Evolutionary conservation across 257 asterid genomes (phyloP), one percentile per base, ranked within the genome.

Genomic region (Solanum gracilifrons): DNA sequence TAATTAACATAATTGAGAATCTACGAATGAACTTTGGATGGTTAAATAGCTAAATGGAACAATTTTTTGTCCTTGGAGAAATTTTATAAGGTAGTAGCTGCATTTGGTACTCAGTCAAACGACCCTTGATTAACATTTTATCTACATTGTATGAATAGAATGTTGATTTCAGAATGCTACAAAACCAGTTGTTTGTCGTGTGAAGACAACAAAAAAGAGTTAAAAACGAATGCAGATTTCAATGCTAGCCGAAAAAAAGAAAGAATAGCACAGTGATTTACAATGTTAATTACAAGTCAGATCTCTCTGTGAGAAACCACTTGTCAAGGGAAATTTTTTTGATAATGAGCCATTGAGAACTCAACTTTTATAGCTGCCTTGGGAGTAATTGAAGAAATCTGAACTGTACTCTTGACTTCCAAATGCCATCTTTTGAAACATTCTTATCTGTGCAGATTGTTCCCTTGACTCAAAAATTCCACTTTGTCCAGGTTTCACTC

Each of bases 381-480:
- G 95, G 62, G 97, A 93, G 87, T 89, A 33, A 88, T 90, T 90
- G 35, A 87, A 87, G 86, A 88, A 89, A 75, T 92, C 96, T 29
- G 96, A 90, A 86, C 95, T 92, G 87, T 89, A 93, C 5, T 94
- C 98, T 93, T 96, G 98, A 85, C 97, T 94, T 86, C 98, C 98
- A 88, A 96, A 96, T 4, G 98, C 98, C 98, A 96, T 93, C 88
- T 93, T 94, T 87, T 92, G 98, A 48, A 96, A 95, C 97, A 93
- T 92, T 94, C 92, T 92, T 87, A 96, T 95, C 88, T 96, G 98
- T 15, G 98, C 96, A 51, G 98, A 94, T 15, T 95, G 98, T 89
- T 96, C 95, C 87, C 95, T 93, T 18, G 99, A 93, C 89, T 85
- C 90, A 91, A 88, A 95, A 39, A 96, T 88, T 83, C 92, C 97